phyloP scores from a whole-genome alignment of 23 red algal species.

The Gracilaria gracilis region DNA sequence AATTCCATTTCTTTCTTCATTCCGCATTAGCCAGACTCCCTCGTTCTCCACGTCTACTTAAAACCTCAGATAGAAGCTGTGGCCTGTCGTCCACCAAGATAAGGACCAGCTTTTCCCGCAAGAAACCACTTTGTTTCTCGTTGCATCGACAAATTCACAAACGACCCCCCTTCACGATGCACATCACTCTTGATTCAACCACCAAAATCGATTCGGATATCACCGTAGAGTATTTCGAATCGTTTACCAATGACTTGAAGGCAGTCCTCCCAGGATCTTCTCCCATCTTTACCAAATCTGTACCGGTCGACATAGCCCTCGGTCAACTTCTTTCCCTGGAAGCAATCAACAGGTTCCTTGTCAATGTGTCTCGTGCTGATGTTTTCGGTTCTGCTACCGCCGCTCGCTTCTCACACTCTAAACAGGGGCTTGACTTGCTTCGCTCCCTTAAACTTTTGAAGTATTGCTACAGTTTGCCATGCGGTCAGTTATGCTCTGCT shows the following conservation, averaged over 20 bases:
- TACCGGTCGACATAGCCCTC: slow-evolving; percentile 34
- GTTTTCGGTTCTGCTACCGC: slow-evolving; percentile 58
- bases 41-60: no score
- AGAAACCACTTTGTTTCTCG: no score
- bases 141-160: background rate
- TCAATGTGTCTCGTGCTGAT: slow-evolving; percentile 65
- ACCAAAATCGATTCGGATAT: slow-evolving; percentile 1
- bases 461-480: slow-evolving; percentile 78
- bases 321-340: slow-evolving; percentile 32
- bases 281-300: background rate
- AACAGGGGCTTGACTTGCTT: slow-evolving; percentile 50
- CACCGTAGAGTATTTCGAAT: slow-evolving; percentile 26
- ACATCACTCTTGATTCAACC: slow-evolving; percentile 13
- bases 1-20: slow-evolving; percentile 2
- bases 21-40: background rate
- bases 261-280: slow-evolving; percentile 21
- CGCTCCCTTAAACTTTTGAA: slow-evolving; percentile 74
- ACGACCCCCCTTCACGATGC: background rate
- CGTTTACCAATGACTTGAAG: slow-evolving; percentile 28
- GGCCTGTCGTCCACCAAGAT: no score
- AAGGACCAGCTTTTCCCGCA: no score
- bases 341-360: slow-evolving; percentile 44
- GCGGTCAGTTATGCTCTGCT: slow-evolving; percentile 34
- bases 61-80: no score
- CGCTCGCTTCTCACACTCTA: slow-evolving; percentile 44